These are phyloP conservation scores for Trypanosoma vivax DNA, from an alignment of 208 protist genomes.

Conservation along the genomic window DNA sequence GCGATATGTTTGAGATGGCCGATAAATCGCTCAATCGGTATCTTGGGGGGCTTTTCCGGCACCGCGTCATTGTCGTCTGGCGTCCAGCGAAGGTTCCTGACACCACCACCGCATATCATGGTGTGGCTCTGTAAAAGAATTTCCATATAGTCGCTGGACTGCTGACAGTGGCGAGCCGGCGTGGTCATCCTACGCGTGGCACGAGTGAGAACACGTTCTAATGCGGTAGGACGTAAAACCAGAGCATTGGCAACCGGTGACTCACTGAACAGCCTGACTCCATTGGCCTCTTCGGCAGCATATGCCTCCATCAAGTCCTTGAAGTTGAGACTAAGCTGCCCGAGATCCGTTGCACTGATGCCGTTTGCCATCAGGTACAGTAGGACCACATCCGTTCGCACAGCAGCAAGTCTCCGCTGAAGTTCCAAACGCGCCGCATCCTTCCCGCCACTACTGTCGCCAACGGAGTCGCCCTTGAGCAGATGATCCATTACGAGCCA, in stretches of 20 bases:
- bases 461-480: constrained; percentile 15
- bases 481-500: constrained; percentile 62
- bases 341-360: constrained; percentile 37
- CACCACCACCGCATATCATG: constrained; percentile 43
- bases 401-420: constrained; percentile 28
- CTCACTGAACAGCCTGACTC: constrained; percentile 16
- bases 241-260: constrained; percentile 13
- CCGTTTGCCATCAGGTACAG: constrained; percentile 58
- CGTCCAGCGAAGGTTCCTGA: constrained; percentile 42
- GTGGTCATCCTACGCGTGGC: constrained; percentile 15
- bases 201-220: constrained; percentile 37
- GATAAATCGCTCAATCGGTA: constrained; percentile 35
- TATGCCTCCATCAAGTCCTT: constrained; percentile 61
- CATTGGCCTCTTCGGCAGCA: constrained; percentile 10
- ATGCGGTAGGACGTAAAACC: constrained; percentile 23
- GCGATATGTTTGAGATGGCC: constrained; percentile 33
- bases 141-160: constrained; percentile 54
- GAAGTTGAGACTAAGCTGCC: constrained; percentile 32
- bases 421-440: constrained; percentile 4
- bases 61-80: constrained; percentile 26
- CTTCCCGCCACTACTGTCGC: neutral
- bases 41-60: constrained; percentile 46
- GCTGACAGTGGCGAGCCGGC: constrained; percentile 12
- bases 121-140: constrained; percentile 58
- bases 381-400: constrained; percentile 59